Percentiles rank a stretch among this genome's conserved stretches.
These are phyloP conservation scores for Amauroascus niger DNA, from an alignment of 2,329 filamentous ascomycete species.

Conservation along the genomic window DNA sequence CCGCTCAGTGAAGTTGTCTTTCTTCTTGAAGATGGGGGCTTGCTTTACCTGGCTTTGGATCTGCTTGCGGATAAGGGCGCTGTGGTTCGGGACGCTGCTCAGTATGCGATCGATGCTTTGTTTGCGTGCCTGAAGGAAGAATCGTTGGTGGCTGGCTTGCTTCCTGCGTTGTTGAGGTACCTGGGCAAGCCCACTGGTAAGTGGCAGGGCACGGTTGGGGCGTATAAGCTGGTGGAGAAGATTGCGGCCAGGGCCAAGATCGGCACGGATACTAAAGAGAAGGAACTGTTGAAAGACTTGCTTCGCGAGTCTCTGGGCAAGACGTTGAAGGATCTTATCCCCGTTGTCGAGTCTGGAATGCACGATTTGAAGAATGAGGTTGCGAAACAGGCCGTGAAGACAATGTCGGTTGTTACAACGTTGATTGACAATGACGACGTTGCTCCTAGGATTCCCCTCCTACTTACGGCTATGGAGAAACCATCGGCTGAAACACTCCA, in stretches of 20 bases:
- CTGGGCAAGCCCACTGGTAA: constrained; percentile 78
- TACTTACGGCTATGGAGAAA: constrained; percentile 92
- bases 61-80: constrained; percentile 80
- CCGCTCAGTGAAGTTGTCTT: constrained; percentile 72
- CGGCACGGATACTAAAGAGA: constrained; percentile 70
- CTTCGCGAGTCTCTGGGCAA: constrained; percentile 84
- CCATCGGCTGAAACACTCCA: constrained; percentile 79
- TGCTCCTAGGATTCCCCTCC: constrained; percentile 75
- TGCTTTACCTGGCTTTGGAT: constrained; percentile 68
- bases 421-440: constrained; percentile 96
- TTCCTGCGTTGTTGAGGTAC: constrained; percentile 67
- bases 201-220: constrained; percentile 92
- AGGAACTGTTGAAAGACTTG: constrained; percentile 78
- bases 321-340: constrained; percentile 36
- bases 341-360: constrained; percentile 55
- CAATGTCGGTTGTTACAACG: constrained; percentile 82
- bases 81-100: constrained; percentile 80
- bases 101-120: constrained; percentile 86
- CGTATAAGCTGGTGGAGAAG: constrained; percentile 71
- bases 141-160: constrained; percentile 68
- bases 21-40: constrained; percentile 65
- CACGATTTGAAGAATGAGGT: constrained; percentile 86
- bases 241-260: constrained; percentile 95
- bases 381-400: constrained; percentile 75
- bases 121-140: constrained; percentile 72